phyloP scores from a whole-genome alignment of 768 basidiomycete genomes.

The Trametes meyenii region DNA sequence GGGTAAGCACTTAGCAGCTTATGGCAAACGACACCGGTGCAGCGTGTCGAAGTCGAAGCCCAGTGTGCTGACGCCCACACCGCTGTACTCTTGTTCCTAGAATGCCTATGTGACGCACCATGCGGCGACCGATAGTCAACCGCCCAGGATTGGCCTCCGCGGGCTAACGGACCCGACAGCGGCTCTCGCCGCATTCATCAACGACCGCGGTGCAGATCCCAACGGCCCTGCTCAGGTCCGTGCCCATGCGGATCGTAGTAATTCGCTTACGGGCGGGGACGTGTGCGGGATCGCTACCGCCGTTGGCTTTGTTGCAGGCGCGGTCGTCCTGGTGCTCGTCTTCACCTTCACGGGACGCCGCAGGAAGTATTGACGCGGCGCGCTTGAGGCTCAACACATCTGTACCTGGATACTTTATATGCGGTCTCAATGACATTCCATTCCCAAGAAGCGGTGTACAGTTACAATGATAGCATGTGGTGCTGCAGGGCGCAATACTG shows the following conservation, averaged over 20 bases:
- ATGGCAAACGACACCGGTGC: conserved; percentile 3
- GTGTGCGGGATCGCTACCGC: conserved; percentile 34
- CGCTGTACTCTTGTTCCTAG: conserved; percentile 32
- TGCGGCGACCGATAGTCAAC: conserved; percentile 39
- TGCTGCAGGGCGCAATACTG: not conserved
- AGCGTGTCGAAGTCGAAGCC: not conserved
- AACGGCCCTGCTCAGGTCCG: conserved; percentile 29
- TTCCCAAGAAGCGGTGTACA: conserved; percentile 9
- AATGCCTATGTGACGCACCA: conserved; percentile 59
- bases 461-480: conserved; percentile 4
- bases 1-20: conserved; percentile 41
- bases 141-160: conserved; percentile 50
- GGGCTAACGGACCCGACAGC: conserved; percentile 43
- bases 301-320: conserved; percentile 43
- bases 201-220: conserved; percentile 46
- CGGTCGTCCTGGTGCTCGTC: conserved; percentile 29
- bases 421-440: not conserved
- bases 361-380: conserved; percentile 14
- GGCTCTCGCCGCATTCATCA: conserved; percentile 44
- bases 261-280: conserved; percentile 23
- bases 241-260: conserved; percentile 12
- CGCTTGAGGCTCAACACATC: not conserved
- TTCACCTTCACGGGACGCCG: conserved; percentile 8
- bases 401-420: conserved; percentile 8
- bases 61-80: conserved; percentile 11